phyloP scores from a whole-genome alignment of 2,329 filamentous ascomycete species.

The Alternaria dauci region DNA sequence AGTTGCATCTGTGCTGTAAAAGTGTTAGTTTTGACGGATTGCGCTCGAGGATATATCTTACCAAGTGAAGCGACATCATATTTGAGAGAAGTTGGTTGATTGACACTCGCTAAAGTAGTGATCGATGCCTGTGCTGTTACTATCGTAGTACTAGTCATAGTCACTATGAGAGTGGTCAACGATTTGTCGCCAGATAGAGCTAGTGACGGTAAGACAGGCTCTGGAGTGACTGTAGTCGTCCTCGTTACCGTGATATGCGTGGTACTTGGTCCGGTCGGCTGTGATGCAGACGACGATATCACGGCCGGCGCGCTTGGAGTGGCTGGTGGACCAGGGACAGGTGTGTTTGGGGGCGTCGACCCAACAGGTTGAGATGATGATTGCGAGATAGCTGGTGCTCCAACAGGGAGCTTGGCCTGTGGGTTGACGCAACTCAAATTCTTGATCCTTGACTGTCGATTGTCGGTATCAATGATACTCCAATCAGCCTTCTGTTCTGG shows the following conservation, averaged over 20 bases:
- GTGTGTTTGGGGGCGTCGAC: neutral
- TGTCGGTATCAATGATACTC: slow-evolving; percentile 31
- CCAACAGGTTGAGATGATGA: neutral
- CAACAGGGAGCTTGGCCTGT: neutral
- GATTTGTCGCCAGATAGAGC: neutral
- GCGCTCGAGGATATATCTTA: neutral
- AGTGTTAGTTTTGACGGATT: neutral
- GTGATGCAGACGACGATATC: neutral
- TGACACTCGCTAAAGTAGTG: neutral
- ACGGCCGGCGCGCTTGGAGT: neutral
- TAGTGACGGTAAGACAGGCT: neutral
- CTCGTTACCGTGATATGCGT: slow-evolving; percentile 6
- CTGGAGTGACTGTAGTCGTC: slow-evolving; percentile 4
- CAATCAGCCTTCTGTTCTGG: slow-evolving; percentile 33
- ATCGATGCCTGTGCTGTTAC: neutral
- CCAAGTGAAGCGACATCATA: neutral
- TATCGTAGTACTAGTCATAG: neutral
- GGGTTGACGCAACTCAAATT: slow-evolving; percentile 30
- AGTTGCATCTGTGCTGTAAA: neutral
- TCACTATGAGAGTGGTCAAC: neutral
- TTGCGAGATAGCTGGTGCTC: neutral
- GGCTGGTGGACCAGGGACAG: neutral
- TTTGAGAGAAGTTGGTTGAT: neutral
- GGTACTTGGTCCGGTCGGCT: slow-evolving; percentile 1
- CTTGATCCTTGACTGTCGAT: slow-evolving; percentile 28